phyloP scores from a whole-genome alignment of 2,329 filamentous ascomycete genomes.

The Neonectria coccinea region DNA sequence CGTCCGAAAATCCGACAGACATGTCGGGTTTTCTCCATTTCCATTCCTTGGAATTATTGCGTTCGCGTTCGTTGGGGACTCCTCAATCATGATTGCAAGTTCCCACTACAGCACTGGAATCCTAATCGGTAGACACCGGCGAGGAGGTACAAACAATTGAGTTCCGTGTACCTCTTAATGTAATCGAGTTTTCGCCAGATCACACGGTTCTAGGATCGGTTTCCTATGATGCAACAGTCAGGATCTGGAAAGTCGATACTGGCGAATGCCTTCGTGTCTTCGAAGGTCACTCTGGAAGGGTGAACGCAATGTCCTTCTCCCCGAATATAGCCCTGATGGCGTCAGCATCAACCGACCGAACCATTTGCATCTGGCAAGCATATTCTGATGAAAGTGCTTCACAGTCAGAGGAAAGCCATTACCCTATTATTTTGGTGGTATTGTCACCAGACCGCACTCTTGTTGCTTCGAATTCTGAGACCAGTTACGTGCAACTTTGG shows the following conservation, averaged over 20 bases:
- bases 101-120: background rate
- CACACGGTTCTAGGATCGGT: background rate
- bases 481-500: background rate
- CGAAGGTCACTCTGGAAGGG: background rate
- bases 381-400: background rate
- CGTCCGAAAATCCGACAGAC: background rate
- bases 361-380: conserved; percentile 6
- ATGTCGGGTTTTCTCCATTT: no score
- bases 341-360: background rate
- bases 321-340: conserved; percentile 1
- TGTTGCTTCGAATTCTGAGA: background rate
- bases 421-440: background rate
- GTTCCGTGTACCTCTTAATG: background rate
- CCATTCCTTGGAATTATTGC: background rate
- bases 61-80: background rate
- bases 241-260: conserved; percentile 1
- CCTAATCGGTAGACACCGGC: background rate
- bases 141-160: background rate
- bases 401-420: background rate
- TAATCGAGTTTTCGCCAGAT: background rate
- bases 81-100: background rate
- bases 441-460: background rate
- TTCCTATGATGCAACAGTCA: background rate
- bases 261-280: conserved; percentile 3
- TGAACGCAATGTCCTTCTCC: background rate